Percentiles rank a stretch among this genome's conserved stretches.
Evolutionary conservation across 192 early-diverging fungal genomes (phyloP).

Genomic region (Spizellomyces punctatus): DNA sequence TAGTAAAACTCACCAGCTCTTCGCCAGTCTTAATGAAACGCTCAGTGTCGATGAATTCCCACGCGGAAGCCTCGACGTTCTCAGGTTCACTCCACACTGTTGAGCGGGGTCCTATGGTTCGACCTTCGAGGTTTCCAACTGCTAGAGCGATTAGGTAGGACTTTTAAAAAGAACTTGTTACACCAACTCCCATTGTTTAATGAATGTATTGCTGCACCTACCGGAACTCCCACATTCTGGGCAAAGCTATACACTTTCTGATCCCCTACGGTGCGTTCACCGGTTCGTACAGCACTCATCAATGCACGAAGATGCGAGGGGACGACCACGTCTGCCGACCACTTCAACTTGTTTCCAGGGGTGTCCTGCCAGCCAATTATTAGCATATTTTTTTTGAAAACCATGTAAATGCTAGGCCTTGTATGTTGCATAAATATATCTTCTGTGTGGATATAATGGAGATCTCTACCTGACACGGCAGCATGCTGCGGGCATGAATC

Average conservation of each 20-base stretch:
- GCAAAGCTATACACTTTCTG: conserved; percentile 74
- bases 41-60: conserved; percentile 84
- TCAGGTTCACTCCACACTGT: conserved; percentile 98
- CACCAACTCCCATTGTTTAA: background rate
- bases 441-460: background rate
- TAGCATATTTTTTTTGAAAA: background rate
- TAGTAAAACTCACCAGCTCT: conserved; percentile 26
- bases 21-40: conserved; percentile 59
- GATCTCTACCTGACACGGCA: conserved; percentile 76
- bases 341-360: conserved; percentile 73
- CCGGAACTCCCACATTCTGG: conserved; percentile 85
- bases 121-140: conserved; percentile 82
- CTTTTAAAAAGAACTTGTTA: background rate
- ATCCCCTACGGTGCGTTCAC: conserved; percentile 54
- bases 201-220: conserved; percentile 2
- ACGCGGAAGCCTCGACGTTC: conserved; percentile 82
- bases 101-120: conserved; percentile 84
- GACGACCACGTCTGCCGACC: conserved; percentile 79
- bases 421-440: too few relatives aligned
- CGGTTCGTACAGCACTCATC: conserved; percentile 85
- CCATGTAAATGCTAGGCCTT: background rate
- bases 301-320: conserved; percentile 82
- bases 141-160: conserved; percentile 95
- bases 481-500: conserved; percentile 90
- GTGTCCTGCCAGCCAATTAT: conserved; percentile 37